Percentiles rank a stretch among this genome's conserved stretches.
Evolutionary conservation across 2,329 filamentous ascomycete genomes (phyloP).

Genomic region (Scedosporium aurantiacum): DNA sequence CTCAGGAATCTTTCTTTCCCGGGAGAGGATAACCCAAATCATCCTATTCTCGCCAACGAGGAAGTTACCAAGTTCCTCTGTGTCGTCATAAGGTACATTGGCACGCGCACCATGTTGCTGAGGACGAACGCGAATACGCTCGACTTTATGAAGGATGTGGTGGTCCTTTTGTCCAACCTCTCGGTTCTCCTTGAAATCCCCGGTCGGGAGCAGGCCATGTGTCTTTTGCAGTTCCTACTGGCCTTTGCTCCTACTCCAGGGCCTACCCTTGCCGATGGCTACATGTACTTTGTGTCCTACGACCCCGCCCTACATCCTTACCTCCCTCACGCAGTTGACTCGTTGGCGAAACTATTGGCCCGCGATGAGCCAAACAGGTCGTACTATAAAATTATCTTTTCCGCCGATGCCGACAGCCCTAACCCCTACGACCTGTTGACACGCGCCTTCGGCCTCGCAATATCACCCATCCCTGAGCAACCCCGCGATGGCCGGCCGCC

Average conservation of each 20-base stretch:
- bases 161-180: constrained; percentile 83
- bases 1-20: constrained; percentile 85
- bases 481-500: constrained; percentile 41
- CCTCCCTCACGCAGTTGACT: constrained; percentile 79
- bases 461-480: constrained; percentile 71
- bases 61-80: constrained; percentile 74
- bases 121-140: constrained; percentile 74
- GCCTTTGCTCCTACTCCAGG: constrained; percentile 75
- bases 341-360: constrained; percentile 80
- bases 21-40: constrained; percentile 52
- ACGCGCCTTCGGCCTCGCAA: constrained; percentile 73
- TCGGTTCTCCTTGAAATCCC: constrained; percentile 71
- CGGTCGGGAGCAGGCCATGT: constrained; percentile 75
- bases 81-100: constrained; percentile 72
- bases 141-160: constrained; percentile 94
- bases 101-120: constrained; percentile 78
- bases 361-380: constrained; percentile 86
- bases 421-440: constrained; percentile 73
- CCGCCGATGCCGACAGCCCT: constrained; percentile 52
- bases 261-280: constrained; percentile 45
- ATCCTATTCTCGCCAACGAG: constrained; percentile 61
- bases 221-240: constrained; percentile 77
- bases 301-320: constrained; percentile 76
- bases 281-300: constrained; percentile 68
- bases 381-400: constrained; percentile 73